Base-by-base conservation (phyloP, 768 basidiomycete genomes). In the Mycena vulgaris region DNA sequence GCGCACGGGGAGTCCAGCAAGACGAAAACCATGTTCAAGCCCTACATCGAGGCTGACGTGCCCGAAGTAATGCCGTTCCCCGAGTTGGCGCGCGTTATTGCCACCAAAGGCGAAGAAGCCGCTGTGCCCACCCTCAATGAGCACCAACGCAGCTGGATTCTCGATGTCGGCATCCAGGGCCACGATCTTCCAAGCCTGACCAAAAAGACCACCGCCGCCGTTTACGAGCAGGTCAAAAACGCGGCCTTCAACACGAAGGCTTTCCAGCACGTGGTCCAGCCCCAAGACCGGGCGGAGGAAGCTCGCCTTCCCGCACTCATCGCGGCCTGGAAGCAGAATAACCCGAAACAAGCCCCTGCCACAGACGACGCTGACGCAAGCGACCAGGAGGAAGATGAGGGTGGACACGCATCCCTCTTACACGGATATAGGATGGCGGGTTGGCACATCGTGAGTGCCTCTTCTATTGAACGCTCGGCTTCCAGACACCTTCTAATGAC, bases 31-130 rank as follows among this genome's bases (percentile, higher is more conserved):
- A 69, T 63, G 62, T 69, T 69, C 48, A 19, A 42, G 3, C 7
- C 68, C 4, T 69, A 69, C 61, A 35, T 45, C 47, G 21, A 14
- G 4, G 33, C 33, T 11, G 30, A 23, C 14, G 62, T 69, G 16
- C 68, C 68, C 37, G 62, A 28, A 10, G 21, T 21, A 25, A 69
- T 69, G 68, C 68, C 68, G 6, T 64, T 69, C 30, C 68, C 68
- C 25, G 47, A 37, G 1, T 4, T 69, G 16, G 16, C 37, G 3
- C 14, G 11, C 11, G 56, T 69, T 17, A 23, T 8, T 2, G 19
- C 21, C 28, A 48, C 35, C 25, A 63, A 51, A 35, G 39, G 27
- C 47, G 33, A n/a, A 6, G 56, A 58, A 8, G 49, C 19, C 25
- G 45, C 47, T 6, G 61, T 69, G 4, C 68, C 68, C 21, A 42